Evolutionary conservation across 495 filamentous ascomycete genomes (phyloP).

Genomic region (Staphylotrichum tortipilum): DNA sequence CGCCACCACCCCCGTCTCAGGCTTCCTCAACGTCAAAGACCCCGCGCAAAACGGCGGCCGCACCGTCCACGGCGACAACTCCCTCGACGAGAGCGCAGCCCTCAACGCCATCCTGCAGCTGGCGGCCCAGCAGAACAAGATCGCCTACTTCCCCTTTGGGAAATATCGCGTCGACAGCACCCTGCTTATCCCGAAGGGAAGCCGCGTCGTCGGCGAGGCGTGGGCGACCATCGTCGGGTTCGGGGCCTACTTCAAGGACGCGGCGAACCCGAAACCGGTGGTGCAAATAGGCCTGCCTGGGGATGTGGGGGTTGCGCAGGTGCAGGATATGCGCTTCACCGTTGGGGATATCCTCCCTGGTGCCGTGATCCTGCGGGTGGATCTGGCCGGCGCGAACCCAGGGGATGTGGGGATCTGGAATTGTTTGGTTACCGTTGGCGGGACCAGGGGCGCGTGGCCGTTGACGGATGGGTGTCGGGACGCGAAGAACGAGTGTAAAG

Average conservation of each 20-base stretch:
- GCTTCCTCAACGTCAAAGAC: constrained; percentile 41
- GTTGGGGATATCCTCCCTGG: constrained; percentile 38
- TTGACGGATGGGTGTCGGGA: constrained; percentile 34
- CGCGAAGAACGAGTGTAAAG: constrained; percentile 46
- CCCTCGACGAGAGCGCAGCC: constrained; percentile 28
- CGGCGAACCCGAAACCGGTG: constrained; percentile 43
- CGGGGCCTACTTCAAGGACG: constrained; percentile 46
- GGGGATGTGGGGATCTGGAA: constrained; percentile 58
- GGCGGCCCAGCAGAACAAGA: constrained; percentile 28
- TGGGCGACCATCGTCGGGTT: constrained; percentile 41
- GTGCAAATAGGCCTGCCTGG: constrained; percentile 49
- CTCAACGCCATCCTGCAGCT: constrained; percentile 33
- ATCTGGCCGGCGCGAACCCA: constrained; percentile 45
- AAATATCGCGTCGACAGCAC: constrained; percentile 42
- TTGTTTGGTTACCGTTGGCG: constrained; percentile 52
- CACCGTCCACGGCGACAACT: constrained; percentile 29
- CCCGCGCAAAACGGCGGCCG: constrained; percentile 33
- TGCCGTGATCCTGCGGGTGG: constrained; percentile 46
- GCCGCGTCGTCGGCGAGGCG: constrained; percentile 41
- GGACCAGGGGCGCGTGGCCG: constrained; percentile 39
- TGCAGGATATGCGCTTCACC: constrained; percentile 48
- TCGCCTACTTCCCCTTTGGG: constrained; percentile 42
- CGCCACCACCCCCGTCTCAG: constrained; percentile 21
- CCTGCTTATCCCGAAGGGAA: constrained; percentile 46
- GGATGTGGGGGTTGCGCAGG: constrained; percentile 49